Evolutionary conservation across 2,329 filamentous ascomycete species (phyloP), one percentile per base, ranked within the genome.

Genomic region (Beauveria brongniartii): DNA sequence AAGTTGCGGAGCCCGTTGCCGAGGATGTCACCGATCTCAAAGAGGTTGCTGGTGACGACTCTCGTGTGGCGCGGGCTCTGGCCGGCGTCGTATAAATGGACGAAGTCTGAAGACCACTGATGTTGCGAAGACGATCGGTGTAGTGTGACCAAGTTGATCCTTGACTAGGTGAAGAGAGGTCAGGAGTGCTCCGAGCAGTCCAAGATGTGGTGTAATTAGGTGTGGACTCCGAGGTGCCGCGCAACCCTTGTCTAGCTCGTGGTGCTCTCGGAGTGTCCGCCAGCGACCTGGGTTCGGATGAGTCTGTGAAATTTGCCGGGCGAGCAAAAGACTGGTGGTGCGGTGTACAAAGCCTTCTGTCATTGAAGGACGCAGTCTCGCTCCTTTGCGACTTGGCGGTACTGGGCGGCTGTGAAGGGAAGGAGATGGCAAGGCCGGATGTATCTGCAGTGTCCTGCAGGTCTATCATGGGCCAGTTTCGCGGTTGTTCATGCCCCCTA

Each of bases 1-100:
- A 75, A 37, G 74, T 78, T 47, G 76, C 78, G 51, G 50, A 55
- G 14, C 52, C 37, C 3, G 61, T 53, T 20, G 61, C 55, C 18
- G 46, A 57, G 20, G 55, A 65, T 59, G 62, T 60, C 57, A 50
- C 63, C 30, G 69, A 41, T 57, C 72, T 73, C 6, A 73, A 67
- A 12, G 73, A 72, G 65, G 24, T 63, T 34, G 46, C 46, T 52
- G 46, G 62, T 61, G 58, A 61, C 43, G 58, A 61, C 34, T 44
- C 51, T 47, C 51, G 40, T 28, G 58, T 55, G 46, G 30, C 43
- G 54, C 52, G 56, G 47, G 28, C 10, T 55, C 59, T 53, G 16
- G 50, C n/a, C 5, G 56, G 34, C 30, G 61, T 59, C 50, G 61
- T 62, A 40, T 59, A 62, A 20, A 55, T 28, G 43, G 61, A 18